phyloP scores from a whole-genome alignment of 108 stramenopile species.

The Cyclotella choctawhatcheeana region DNA sequence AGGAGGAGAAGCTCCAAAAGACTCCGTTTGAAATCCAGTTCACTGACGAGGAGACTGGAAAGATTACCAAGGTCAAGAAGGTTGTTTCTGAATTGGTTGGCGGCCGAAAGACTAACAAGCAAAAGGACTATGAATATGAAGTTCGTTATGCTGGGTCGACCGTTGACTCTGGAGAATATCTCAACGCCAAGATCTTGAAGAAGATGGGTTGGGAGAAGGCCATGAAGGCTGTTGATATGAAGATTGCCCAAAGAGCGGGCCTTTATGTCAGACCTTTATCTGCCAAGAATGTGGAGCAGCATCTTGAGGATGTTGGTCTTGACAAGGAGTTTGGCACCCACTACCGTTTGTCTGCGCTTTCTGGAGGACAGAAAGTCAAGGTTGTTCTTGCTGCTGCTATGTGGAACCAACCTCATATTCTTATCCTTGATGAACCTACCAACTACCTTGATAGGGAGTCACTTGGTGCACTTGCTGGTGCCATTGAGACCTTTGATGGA shows the following conservation, averaged over 20 bases:
- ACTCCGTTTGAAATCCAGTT: constrained; percentile 93
- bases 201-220: constrained; percentile 99
- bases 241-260: constrained; percentile 95
- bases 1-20: constrained; percentile 94
- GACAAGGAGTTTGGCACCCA: constrained; percentile 98
- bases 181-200: constrained; percentile 92
- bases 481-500: constrained; percentile 96
- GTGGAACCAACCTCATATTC: constrained; percentile 99
- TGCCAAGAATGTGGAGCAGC: constrained; percentile 97
- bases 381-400: constrained; percentile 99
- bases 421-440: constrained; percentile 99
- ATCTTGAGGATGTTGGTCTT: constrained; percentile 97
- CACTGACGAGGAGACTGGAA: constrained; percentile 95
- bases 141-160: constrained; percentile 90
- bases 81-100: constrained; percentile 96
- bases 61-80: constrained; percentile 96
- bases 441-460: constrained; percentile 99
- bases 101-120: constrained; percentile 94
- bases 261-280: constrained; percentile 94
- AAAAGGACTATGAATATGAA: constrained; percentile 98
- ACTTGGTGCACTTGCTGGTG: constrained; percentile 97
- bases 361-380: constrained; percentile 99
- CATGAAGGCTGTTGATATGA: constrained; percentile 98
- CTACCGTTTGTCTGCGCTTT: constrained; percentile 98
- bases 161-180: constrained; percentile 89